Percentiles rank a stretch among this genome's conserved stretches.
Conservation (phyloP, 768 basidiomycete genomes). For the Trametes punicea region DNA sequence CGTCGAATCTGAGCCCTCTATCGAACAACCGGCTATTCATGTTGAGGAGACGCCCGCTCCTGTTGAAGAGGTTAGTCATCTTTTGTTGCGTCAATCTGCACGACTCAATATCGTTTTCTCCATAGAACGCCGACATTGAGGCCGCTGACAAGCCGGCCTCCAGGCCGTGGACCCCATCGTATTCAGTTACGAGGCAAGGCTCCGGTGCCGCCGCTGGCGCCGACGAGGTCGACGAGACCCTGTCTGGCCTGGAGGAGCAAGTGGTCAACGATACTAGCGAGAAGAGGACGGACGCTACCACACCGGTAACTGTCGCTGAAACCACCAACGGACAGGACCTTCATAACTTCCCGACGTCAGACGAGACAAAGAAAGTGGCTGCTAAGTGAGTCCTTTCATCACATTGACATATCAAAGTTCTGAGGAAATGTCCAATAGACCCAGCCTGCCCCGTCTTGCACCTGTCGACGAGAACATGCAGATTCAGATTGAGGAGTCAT, state of each 20-base stretch:
- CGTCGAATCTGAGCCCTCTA: not conserved
- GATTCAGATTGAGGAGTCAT: constrained; percentile 18
- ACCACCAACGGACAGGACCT: constrained; percentile 8
- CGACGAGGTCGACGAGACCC: not conserved
- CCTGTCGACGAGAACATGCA: constrained; percentile 24
- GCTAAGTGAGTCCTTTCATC: constrained; percentile 14
- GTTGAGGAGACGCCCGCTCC: constrained; percentile 12
- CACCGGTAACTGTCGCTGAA: too few relatives aligned
- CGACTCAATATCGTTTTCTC: too few relatives aligned
- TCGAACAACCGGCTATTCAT: constrained; percentile 8
- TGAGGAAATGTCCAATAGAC: constrained; percentile 17
- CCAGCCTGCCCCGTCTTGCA: constrained; percentile 25
- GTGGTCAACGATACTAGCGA: not conserved
- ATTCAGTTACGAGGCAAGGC: constrained; percentile 37
- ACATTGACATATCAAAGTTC: not conserved
- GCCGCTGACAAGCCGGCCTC: constrained; percentile 21
- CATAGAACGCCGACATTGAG: not conserved
- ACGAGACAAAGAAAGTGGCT: constrained; percentile 7
- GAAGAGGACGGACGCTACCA: too few relatives aligned
- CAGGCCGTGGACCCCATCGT: constrained; percentile 39
- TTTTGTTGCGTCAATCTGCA: too few relatives aligned
- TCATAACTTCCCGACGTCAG: constrained; percentile 18
- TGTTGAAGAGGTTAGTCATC: not conserved
- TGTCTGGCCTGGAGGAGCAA: not conserved
- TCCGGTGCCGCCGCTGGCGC: constrained; percentile 20